phyloP scores from a whole-genome alignment of 805 yeast genomes.

The Clavispora asparagi region DNA sequence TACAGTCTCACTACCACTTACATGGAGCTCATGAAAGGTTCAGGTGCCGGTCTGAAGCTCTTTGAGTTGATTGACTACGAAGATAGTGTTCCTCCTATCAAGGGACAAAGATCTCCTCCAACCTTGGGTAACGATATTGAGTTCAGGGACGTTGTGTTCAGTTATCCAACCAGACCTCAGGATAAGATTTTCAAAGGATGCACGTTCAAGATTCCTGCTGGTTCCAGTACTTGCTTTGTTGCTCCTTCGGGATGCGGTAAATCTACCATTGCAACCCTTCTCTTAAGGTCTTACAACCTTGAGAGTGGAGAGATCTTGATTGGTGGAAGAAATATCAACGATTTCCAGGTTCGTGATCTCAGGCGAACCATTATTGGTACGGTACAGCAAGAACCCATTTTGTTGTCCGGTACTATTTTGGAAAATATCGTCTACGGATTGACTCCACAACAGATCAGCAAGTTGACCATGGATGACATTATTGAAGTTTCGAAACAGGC shows the following conservation, averaged over 20 bases:
- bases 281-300: slow-evolving; percentile 50
- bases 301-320: slow-evolving; percentile 43
- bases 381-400: slow-evolving; percentile 59
- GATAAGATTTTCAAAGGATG: slow-evolving; percentile 34
- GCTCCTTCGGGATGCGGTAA: slow-evolving; percentile 64
- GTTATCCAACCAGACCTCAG: slow-evolving; percentile 37
- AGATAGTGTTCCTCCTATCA: slow-evolving; percentile 31
- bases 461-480: slow-evolving; percentile 37
- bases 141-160: slow-evolving; percentile 35
- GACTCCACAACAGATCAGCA: slow-evolving; percentile 30
- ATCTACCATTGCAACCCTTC: slow-evolving; percentile 50
- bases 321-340: slow-evolving; percentile 47
- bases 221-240: slow-evolving; percentile 38
- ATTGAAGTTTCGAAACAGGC: slow-evolving; percentile 45
- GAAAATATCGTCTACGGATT: slow-evolving; percentile 55
- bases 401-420: slow-evolving; percentile 49
- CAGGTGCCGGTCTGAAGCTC: slow-evolving; percentile 42
- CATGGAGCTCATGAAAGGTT: slow-evolving; percentile 43
- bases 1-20: slow-evolving; percentile 42
- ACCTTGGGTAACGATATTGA: slow-evolving; percentile 27
- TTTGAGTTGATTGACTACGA: slow-evolving; percentile 38
- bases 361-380: slow-evolving; percentile 48
- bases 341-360: slow-evolving; percentile 45
- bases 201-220: slow-evolving; percentile 29
- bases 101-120: slow-evolving; percentile 24